phyloP scores from a whole-genome alignment of 768 basidiomycete species.

The Mycena albidolilacea region DNA sequence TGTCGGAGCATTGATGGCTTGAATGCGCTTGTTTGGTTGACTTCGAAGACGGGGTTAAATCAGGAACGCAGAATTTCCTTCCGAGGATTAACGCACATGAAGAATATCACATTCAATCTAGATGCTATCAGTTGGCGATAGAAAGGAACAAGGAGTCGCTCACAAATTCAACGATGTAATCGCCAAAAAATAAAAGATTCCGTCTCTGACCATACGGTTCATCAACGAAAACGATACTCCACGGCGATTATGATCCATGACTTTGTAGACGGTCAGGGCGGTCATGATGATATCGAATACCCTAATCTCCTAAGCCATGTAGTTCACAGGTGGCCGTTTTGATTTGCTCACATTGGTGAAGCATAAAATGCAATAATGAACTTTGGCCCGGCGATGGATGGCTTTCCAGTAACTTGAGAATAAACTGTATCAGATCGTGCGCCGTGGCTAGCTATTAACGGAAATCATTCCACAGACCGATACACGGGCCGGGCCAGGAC shows the following conservation, averaged over 20 bases:
- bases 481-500: constrained; percentile 36
- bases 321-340: background rate
- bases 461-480: constrained; percentile 18
- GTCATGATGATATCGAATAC: constrained; percentile 38
- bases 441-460: background rate
- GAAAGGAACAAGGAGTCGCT: background rate
- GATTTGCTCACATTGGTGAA: constrained; percentile 30
- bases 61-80: background rate
- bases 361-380: constrained; percentile 41
- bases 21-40: constrained; percentile 32
- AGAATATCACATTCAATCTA: constrained; percentile 39
- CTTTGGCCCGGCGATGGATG: constrained; percentile 40
- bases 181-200: constrained; percentile 37
- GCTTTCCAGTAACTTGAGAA: constrained; percentile 34
- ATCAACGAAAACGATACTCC: constrained; percentile 32
- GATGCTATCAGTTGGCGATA: background rate
- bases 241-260: constrained; percentile 24
- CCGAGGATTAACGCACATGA: constrained; percentile 20
- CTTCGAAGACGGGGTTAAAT: background rate
- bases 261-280: constrained; percentile 31
- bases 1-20: constrained; percentile 38
- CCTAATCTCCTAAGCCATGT: constrained; percentile 15
- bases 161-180: constrained; percentile 38
- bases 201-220: constrained; percentile 37
- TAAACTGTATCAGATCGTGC: background rate